Percentiles rank a stretch among this genome's conserved stretches.
These are phyloP conservation scores for Tylopilus felleus DNA, from an alignment of 768 basidiomycete genomes.

Conservation along the genomic window DNA sequence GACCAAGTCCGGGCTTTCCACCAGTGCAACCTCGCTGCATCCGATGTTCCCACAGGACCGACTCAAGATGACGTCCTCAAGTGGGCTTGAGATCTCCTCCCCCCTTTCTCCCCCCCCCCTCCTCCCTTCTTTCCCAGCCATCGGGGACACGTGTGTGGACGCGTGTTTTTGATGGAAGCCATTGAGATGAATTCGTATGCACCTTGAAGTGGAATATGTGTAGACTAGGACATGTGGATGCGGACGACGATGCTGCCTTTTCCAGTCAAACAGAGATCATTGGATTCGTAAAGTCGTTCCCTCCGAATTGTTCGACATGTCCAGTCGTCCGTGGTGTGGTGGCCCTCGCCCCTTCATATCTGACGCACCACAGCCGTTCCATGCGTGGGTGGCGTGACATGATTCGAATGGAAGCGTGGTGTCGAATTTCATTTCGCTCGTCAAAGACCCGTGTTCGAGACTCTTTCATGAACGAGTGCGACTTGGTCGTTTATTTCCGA, in stretches of 20 bases:
- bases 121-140: background rate
- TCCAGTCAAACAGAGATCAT: background rate
- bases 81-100: slow-evolving; percentile 36
- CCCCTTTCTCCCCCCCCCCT: too few relatives aligned
- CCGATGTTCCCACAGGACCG: slow-evolving; percentile 48
- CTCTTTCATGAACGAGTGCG: background rate
- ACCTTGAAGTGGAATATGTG: slow-evolving; percentile 2
- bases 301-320: too few relatives aligned
- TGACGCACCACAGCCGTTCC: too few relatives aligned
- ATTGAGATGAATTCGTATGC: background rate
- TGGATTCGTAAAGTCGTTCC: background rate
- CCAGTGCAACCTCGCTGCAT: slow-evolving; percentile 58
- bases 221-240: slow-evolving; percentile 1
- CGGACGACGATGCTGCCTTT: slow-evolving; percentile 6
- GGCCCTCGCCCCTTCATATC: too few relatives aligned
- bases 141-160: slow-evolving; percentile 1
- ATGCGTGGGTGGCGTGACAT: background rate
- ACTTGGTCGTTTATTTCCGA: slow-evolving; percentile 14
- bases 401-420: background rate
- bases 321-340: too few relatives aligned
- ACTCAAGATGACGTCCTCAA: slow-evolving; percentile 40
- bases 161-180: slow-evolving; percentile 7
- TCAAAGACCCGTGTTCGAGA: background rate
- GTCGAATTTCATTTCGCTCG: background rate
- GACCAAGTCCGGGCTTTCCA: slow-evolving; percentile 50